Evolutionary conservation across 106 monocot species (phyloP), one percentile per base, ranked within the genome.

Genomic region (Dioscorea dumetorum): DNA sequence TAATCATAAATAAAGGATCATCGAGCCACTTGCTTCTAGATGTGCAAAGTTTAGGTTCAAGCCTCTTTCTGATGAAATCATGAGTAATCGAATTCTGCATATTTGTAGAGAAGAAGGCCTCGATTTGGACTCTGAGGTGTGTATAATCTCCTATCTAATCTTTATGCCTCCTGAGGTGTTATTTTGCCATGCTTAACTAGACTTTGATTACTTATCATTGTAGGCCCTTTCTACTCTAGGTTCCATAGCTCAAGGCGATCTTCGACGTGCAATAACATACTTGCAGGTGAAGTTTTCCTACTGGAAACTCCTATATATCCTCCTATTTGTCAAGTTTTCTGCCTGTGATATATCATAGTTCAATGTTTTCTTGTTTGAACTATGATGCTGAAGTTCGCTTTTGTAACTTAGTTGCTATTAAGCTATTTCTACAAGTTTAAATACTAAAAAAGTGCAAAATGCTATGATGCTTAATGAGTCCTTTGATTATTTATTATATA

Each of bases 11-110:
- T 77, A 32, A 61, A 99, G 97, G 83, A 99, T 99, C n/a, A 99
- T 99, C 67, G 97, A 99, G 68, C 97, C 97, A 62, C 91, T 99
- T 77, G 92, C 92, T 50, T 99, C 97, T 32, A 89, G 97, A 84
- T 99, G 97, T 77, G 97, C 97, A 49, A 99, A 99, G 58, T 99
- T 99, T 60, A 89, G 97, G 60, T 99, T 99, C 74, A 99, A 99
- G 31, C 78, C 92, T 49, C 84, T 99, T 57, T 69, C 97, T 61
- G 84, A 87, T 70, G 92, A 87, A 73, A 71, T 92, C 19, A 92
- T 92, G 97, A 81, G 82, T 31, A 78, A 50, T 41, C 91, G 97
- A 4, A 90, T 99, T 67, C 69, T 80, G 70, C 83, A 99, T 67
- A 89, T 99, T 59, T 99, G 97, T 48, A 77, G 81, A 50, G 92